Conservation (phyloP, 2,329 filamentous ascomycete species). For the Scleromitrula shiraiana region DNA sequence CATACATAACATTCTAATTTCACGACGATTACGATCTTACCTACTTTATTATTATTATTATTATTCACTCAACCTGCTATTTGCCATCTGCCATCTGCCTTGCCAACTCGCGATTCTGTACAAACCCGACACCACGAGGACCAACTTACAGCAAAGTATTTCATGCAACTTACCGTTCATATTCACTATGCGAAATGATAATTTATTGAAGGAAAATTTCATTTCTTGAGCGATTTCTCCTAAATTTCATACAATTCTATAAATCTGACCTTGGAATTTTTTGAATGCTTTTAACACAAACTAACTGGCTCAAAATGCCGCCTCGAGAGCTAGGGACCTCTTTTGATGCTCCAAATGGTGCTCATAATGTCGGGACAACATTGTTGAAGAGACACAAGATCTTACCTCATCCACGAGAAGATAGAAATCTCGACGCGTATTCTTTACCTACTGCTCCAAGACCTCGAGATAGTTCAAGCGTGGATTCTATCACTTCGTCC, state of each 20-base stretch:
- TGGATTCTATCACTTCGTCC: conserved; percentile 23
- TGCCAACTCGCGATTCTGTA: conserved; percentile 8
- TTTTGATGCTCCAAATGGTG: conserved; percentile 22
- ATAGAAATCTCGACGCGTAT: conserved; percentile 12
- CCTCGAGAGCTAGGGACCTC: conserved; percentile 23
- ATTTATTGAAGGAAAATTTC: neutral
- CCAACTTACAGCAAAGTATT: neutral
- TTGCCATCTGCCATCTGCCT: neutral
- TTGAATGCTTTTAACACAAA: conserved; percentile 30
- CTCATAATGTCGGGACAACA: conserved; percentile 21
- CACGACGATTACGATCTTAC: no score
- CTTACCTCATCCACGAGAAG: conserved; percentile 27
- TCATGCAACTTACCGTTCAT: conserved; percentile 4
- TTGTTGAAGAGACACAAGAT: conserved; percentile 28
- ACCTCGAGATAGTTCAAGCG: conserved; percentile 18
- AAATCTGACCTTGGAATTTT: conserved; percentile 7
- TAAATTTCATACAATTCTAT: neutral
- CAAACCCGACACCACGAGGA: conserved; percentile 5
- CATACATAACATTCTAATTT: no score
- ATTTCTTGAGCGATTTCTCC: conserved; percentile 2
- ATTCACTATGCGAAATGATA: neutral
- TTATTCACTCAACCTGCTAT: neutral
- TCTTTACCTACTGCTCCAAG: conserved; percentile 17
- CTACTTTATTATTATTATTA: neutral
- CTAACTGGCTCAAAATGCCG: conserved; percentile 30